Evolutionary conservation across 225 moss, liverwort and hornwort genomes (phyloP), one percentile per base, ranked within the genome.

Genomic region (Pseudoscleropodium purum): DNA sequence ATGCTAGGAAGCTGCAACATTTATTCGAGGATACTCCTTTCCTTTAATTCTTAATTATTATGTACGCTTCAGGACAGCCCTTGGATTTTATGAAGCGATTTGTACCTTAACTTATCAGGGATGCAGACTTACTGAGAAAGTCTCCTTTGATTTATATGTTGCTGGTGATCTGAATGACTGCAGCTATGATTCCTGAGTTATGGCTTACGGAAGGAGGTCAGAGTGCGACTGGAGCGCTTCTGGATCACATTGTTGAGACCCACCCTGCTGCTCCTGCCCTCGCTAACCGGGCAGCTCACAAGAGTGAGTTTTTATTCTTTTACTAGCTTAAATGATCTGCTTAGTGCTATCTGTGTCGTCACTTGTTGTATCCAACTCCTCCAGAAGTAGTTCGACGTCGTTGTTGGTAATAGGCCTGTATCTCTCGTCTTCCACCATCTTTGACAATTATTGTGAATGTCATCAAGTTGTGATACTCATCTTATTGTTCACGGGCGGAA

Each of bases 121-220:
- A 43, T 88, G 65, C 79, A 80, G 68, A 89, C 75, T 62, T 84
- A n/a, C 56, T 76, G 26, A 87, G n/a, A 62, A 65, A 12, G 41
- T 85, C 33, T 73, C 77, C 65, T 84, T 52, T 56, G 41, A 37
- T 68, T 66, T 61, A 24, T 43, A 54, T 86, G 64, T 84, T 86
- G 81, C 64, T 88, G 84, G 70, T 88, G 70, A 87, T 87, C 34
- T 89, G 86, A 67, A 88, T 81, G 86, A 24, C 89, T 95, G 84
- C 96, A 98, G 98, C 97, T 87, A 99, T 99, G 99, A 90, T 99
- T 90, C 99, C 99, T 41, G 95, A 96, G 68, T 96, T 96, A 86
- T 99, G 99, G 99, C 94, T 97, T 49, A 93, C 95, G 89, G 99
- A 99, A 92, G 99, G 95, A 90, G 99, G 99, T 47, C 99, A 99